Evolutionary conservation across 2,329 filamentous ascomycete species (phyloP), one percentile per base, ranked within the genome.

Genomic region (Bipolaris zeicola): DNA sequence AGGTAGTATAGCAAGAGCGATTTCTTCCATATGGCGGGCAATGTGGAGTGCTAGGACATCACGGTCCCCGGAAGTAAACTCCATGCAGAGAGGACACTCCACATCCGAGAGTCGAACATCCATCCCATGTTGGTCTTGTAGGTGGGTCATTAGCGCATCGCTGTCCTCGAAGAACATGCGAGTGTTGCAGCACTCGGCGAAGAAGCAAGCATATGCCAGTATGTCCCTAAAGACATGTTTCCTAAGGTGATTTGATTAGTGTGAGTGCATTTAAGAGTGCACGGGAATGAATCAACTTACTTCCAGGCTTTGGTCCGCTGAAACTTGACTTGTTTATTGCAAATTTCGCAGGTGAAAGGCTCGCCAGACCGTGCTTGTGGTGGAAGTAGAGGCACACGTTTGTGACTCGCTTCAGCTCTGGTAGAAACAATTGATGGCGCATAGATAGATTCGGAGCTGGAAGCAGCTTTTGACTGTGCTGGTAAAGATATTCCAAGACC

Each of bases 21-120:
- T 48, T 4, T 48, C 45, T 13, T 48, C 45, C 45, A 48, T 34
- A 37, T 48, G 45, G 16, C 45, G 45, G 1, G 45, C 28, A 10
- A 48, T 20, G 13, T 45, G 42, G 4, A 45, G 42, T 14, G 42
- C n/a, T 13, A 45, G 16, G 1, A 45, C 4, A 33, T 45, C 42
- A 2, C 24, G 24, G 24, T 45, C 26, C 2, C 24, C 0, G 0
- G 42, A 45, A 33, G 42, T 20, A 6, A 31, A 45, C 2, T 33
- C 24, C n/a, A 45, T n/a, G 26, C 42, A 45, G 3, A 45, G 11
- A 13, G 42, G 42, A 3, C 42, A 45, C 16, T 20, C 22, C 1
- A 45, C 24, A 1, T 45, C 26, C 3, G 42, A 45, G n/a, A 45
- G 8, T 45, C 42, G 42, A 20, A 3, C 26, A n/a, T 45, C 42